Percentiles rank a stretch among this genome's conserved stretches.
Conservation (phyloP, 371 early-diverging fungal genomes). For the Globomyces sp. region DNA sequence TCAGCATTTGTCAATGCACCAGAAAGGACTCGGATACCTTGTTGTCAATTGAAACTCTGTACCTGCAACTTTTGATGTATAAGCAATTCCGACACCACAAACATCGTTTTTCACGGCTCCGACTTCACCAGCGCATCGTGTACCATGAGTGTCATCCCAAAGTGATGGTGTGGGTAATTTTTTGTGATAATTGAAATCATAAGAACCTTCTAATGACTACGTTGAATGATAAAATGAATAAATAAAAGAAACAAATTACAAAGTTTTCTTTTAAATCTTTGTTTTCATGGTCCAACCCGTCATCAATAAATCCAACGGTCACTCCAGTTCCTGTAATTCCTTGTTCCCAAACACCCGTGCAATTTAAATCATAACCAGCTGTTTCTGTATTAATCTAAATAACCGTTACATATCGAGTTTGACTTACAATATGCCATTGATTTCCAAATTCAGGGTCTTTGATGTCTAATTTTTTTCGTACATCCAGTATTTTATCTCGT, state of each 20-base stretch:
- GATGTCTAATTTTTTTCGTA: slow-evolving; percentile 43
- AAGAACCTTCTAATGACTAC: slow-evolving; percentile 80
- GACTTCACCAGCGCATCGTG: slow-evolving; percentile 96
- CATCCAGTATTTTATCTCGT: slow-evolving; percentile 20
- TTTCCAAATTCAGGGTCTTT: slow-evolving; percentile 74
- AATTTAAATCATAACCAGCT: slow-evolving; percentile 84
- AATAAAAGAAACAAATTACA: slow-evolving; percentile 54
- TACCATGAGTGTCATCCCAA: slow-evolving; percentile 88
- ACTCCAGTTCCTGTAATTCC: slow-evolving; percentile 84
- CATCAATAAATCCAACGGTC: slow-evolving; percentile 89
- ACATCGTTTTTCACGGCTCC: slow-evolving; percentile 83
- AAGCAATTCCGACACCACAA: slow-evolving; percentile 96
- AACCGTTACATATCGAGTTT: background rate
- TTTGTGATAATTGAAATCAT: slow-evolving; percentile 87
- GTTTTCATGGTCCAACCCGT: slow-evolving; percentile 88
- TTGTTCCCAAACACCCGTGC: slow-evolving; percentile 88
- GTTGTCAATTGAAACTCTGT: slow-evolving; percentile 6
- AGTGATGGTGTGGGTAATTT: slow-evolving; percentile 73
- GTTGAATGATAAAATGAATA: background rate
- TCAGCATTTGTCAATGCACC: slow-evolving; percentile 83
- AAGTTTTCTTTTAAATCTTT: slow-evolving; percentile 89
- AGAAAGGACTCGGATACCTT: slow-evolving; percentile 87
- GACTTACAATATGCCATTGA: slow-evolving; percentile 81
- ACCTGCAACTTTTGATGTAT: slow-evolving; percentile 83
- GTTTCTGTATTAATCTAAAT: slow-evolving; percentile 65